phyloP scores from a whole-genome alignment of 225 moss, liverwort and hornwort species.

The Antitrichia curtipendula region DNA sequence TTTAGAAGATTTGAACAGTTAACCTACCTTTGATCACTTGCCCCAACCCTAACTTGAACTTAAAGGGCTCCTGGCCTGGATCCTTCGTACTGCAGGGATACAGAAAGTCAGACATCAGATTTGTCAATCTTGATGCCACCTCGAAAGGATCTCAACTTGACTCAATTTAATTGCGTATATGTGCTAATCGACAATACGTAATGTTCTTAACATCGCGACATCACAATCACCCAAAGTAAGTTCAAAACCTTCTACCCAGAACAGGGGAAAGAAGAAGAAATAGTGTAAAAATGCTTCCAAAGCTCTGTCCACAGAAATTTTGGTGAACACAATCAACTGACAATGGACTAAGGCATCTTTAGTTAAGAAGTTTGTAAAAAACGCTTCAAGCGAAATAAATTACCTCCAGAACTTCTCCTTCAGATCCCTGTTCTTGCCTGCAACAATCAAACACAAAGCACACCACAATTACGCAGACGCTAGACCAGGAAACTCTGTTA shows the following conservation, averaged over 20 bases:
- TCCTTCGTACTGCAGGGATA: conserved; percentile 73
- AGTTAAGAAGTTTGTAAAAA: not conserved
- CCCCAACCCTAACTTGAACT: conserved; percentile 61
- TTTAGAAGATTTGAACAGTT: not conserved
- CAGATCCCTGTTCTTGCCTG: conserved; percentile 75
- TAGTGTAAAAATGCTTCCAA: not conserved
- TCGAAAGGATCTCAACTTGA: not conserved
- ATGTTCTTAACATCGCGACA: not conserved
- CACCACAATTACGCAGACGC: not conserved
- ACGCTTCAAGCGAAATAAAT: not conserved
- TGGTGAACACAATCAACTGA: not conserved
- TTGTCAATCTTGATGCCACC: not conserved
- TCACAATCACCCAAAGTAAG: not conserved
- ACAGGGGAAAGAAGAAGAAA: not conserved
- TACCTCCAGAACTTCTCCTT: conserved; percentile 94
- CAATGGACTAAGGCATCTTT: not conserved
- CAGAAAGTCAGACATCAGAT: not conserved
- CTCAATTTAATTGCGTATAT: not conserved
- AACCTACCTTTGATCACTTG: conserved; percentile 57
- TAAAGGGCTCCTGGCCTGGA: conserved; percentile 80
- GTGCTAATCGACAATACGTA: not conserved
- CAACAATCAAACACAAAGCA: not conserved
- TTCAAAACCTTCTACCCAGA: not conserved
- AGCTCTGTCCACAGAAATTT: not conserved
- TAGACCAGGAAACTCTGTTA: not conserved